Percentiles rank a stretch among this genome's conserved stretches.
Conservation (phyloP, 2,329 filamentous ascomycete genomes). For the Lecanosticta acicola region DNA sequence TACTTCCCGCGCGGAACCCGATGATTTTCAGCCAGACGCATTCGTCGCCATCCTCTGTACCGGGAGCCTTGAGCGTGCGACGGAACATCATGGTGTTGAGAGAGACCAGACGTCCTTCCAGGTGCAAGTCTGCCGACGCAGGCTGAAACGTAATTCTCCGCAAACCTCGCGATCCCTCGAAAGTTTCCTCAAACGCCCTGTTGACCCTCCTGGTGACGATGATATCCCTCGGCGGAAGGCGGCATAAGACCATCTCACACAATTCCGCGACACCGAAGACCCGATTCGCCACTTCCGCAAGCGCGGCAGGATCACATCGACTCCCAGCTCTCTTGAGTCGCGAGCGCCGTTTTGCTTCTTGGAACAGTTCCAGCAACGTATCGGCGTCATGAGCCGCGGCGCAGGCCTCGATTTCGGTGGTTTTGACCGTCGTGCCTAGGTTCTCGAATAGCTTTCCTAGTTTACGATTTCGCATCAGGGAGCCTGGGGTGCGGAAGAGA, state of each 20-base stretch:
- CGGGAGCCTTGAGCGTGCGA: neutral
- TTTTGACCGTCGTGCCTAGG: too few species aligned
- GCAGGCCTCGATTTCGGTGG: too few species aligned
- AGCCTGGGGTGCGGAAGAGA: too few species aligned
- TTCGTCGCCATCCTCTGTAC: neutral
- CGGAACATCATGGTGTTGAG: neutral
- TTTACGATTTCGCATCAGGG: too few species aligned
- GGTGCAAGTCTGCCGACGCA: neutral
- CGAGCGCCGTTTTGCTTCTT: too few species aligned
- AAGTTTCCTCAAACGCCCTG: neutral
- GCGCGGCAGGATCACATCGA: too few species aligned
- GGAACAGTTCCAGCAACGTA: too few species aligned
- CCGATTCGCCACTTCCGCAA: neutral
- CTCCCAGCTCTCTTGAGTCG: too few species aligned
- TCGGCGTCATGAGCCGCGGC: too few species aligned
- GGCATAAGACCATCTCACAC: neutral
- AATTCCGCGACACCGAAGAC: neutral
- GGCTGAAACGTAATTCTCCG: neutral
- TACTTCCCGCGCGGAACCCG: neutral
- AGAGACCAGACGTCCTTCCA: neutral
- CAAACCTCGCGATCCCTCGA: neutral
- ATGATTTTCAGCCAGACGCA: neutral
- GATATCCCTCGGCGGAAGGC: neutral
- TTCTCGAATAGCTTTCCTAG: too few species aligned
- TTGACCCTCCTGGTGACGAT: neutral